Evolutionary conservation across 192 early-diverging fungal genomes (phyloP).

Genomic region (Martensiomyces pterosporus): DNA sequence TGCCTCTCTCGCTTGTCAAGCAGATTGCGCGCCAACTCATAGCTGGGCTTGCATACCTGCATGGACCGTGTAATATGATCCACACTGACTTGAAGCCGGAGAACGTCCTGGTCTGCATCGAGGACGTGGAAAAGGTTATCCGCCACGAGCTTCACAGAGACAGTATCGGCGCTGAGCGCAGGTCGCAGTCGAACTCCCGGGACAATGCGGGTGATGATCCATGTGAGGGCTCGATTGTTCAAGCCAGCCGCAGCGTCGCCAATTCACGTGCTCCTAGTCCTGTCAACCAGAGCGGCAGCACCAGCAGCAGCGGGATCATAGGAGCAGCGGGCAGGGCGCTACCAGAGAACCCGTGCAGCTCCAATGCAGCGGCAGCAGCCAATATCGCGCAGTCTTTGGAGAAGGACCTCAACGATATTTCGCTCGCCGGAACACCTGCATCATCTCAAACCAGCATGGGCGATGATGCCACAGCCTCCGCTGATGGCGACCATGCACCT

Average conservation of each 20-base stretch:
- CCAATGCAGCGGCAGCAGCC: too few species aligned
- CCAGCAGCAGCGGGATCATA: conserved; percentile 7
- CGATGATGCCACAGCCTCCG: conserved; percentile 4
- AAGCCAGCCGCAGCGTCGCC: conserved; percentile 47
- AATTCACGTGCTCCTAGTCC: conserved; percentile 50
- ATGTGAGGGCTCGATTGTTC: conserved; percentile 12
- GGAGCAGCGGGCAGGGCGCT: too few species aligned
- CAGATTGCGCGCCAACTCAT: conserved; percentile 88
- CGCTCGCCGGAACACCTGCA: conserved; percentile 49
- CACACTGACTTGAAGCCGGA: conserved; percentile 99
- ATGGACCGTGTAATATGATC: conserved; percentile 90
- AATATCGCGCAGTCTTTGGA: conserved; percentile 48
- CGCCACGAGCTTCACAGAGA: conserved; percentile 44
- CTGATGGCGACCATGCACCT: conserved; percentile 9
- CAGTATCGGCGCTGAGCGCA: neutral
- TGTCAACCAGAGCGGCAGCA: neutral
- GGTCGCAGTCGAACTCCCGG: too few species aligned
- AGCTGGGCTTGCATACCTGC: conserved; percentile 90
- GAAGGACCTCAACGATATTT: conserved; percentile 64
- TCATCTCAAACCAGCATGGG: conserved; percentile 4
- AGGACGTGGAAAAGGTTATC: conserved; percentile 78
- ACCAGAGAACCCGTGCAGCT: too few species aligned
- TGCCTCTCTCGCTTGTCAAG: conserved; percentile 83
- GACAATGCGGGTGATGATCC: too few species aligned
- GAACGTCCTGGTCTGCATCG: conserved; percentile 91